phyloP scores from a whole-genome alignment of 345 rosid species.

The Bretschneidera sinensis region DNA sequence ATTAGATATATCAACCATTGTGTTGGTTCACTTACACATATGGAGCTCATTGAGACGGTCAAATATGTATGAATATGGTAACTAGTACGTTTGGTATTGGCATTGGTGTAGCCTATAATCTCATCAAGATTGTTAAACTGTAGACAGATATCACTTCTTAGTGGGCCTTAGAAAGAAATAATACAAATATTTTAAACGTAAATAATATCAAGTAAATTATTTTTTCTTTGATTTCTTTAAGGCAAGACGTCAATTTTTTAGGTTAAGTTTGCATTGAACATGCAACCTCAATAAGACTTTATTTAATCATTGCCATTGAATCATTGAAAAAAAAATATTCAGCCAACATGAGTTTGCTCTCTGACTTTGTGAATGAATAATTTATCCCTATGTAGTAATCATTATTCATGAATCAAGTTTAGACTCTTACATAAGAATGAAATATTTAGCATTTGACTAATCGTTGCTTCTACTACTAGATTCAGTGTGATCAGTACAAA shows the following conservation, averaged over 20 bases:
- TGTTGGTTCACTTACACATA: background rate
- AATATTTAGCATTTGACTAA: constrained; percentile 27
- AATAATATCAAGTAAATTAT: no score
- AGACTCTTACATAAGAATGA: constrained; percentile 20
- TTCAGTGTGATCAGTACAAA: constrained; percentile 42
- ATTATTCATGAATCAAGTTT: background rate
- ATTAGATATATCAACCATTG: background rate
- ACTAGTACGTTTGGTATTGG: background rate
- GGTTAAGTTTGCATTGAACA: background rate
- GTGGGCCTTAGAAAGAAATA: no score
- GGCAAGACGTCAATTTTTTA: no score
- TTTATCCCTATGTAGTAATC: background rate
- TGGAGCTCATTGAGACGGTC: background rate
- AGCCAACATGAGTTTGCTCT: background rate
- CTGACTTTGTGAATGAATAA: background rate
- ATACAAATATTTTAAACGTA: no score
- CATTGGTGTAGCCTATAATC: background rate
- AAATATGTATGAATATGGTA: no score
- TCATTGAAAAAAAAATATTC: background rate
- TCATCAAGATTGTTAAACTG: background rate
- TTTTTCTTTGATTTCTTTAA: no score
- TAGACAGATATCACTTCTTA: background rate
- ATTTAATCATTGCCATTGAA: background rate
- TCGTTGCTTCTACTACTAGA: constrained; percentile 18
- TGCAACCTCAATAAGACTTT: background rate